These are phyloP conservation scores for Apiospora rasikravindrae DNA, from an alignment of 2,329 filamentous ascomycete genomes.

Conservation along the genomic window DNA sequence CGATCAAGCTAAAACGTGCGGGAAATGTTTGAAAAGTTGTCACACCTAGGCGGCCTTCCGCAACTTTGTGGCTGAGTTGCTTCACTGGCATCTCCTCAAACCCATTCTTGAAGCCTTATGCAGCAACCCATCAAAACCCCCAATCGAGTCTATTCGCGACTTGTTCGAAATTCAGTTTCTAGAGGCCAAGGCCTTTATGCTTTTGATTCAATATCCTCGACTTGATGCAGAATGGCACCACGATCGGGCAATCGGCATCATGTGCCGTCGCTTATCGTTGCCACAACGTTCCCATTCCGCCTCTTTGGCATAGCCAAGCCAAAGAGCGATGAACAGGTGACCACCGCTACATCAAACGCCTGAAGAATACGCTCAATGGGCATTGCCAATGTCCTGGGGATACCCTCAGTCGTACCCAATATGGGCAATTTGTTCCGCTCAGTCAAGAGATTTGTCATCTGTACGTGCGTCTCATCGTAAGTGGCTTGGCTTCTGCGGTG, in stretches of 20 bases:
- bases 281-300: background rate
- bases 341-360: background rate
- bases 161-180: background rate
- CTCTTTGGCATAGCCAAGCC: background rate
- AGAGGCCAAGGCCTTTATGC: background rate
- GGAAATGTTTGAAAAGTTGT: background rate
- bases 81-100: background rate
- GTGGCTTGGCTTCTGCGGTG: background rate
- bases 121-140: background rate
- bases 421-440: background rate
- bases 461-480: background rate
- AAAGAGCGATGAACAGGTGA: background rate
- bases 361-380: background rate
- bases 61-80: slow-evolving; percentile 2
- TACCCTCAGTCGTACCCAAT: background rate
- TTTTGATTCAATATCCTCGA: background rate
- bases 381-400: background rate
- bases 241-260: background rate
- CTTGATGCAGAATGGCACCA: background rate
- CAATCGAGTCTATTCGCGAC: background rate
- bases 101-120: background rate
- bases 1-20: slow-evolving; percentile 12
- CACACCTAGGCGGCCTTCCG: background rate
- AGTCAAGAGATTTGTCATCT: too few species aligned
- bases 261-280: background rate